Percentiles rank a stretch among this genome's conserved stretches.
Conservation (phyloP, 2,329 filamentous ascomycete species). For the Metarhizium anisopliae region DNA sequence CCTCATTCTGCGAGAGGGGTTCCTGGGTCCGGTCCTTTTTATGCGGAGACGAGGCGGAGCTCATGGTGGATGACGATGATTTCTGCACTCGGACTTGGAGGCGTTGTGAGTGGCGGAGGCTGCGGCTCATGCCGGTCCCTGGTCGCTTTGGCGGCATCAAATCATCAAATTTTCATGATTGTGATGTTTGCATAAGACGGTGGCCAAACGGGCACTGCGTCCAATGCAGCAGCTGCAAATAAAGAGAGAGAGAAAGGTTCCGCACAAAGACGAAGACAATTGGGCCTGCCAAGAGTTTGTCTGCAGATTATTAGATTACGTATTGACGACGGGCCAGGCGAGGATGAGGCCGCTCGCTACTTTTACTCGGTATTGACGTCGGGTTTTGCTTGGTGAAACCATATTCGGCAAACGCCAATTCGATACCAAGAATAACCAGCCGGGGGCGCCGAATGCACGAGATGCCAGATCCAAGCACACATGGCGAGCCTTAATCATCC, state of each 20-base stretch:
- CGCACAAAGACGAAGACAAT: no score
- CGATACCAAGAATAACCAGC: neutral
- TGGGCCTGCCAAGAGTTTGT: no score
- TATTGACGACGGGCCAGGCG: no score
- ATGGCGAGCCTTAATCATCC: neutral
- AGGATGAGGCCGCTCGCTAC: no score
- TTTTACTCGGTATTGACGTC: no score
- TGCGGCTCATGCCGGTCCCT: neutral
- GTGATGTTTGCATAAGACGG: neutral
- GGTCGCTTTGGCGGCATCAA: neutral
- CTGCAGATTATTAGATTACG: no score
- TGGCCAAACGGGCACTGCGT: no score
- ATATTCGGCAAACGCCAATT: neutral
- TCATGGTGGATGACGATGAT: conserved; percentile 2
- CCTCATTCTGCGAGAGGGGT: neutral
- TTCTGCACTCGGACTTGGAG: neutral
- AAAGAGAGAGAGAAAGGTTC: no score
- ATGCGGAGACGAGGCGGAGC: conserved; percentile 5
- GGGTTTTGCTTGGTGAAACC: no score
- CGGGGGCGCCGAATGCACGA: neutral
- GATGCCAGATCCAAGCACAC: neutral
- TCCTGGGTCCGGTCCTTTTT: neutral
- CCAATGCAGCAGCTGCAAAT: no score
- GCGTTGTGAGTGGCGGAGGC: neutral
- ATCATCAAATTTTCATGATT: neutral